Evolutionary conservation across 345 rosid genomes (phyloP), one percentile per base, ranked within the genome.

Genomic region (Litchi chinensis): DNA sequence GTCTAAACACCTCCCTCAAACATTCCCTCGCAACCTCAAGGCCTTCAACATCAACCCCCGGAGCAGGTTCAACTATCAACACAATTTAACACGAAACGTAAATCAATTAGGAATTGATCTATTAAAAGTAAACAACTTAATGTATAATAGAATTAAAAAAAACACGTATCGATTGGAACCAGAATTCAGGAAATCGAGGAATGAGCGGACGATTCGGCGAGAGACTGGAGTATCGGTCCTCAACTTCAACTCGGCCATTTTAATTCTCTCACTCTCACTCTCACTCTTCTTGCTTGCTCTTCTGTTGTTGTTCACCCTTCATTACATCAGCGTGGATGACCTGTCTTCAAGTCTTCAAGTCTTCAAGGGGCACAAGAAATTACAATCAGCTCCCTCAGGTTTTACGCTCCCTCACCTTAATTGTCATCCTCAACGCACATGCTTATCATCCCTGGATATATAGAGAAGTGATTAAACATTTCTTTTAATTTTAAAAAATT

Each of bases 1-100:
- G 84, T 69, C 85, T 84, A 74, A 94, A 94, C 26, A 86, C 93
- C 65, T 88, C 95, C 0, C 63, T 43, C 82, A 94, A 84, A 78
- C 96, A 94, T 76, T 94, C 97, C 79, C 73, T 88, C 57, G 91
- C 95, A 79, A 94, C 95, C 78, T 93, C 95, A 80, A 94, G 84
- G 13, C 95, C 96, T 89, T 94, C 98, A 40, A 81, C 79, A 76
- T 94, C 97, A 70, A 87, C 92, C 52, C 95, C 95, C 0, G 92
- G 83, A 48, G 89, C 86, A 16, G 90, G 87, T 71, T 94, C 95
- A 77, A 94, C 98, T 92, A 75, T 69, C 69, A 79, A 68, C 5
- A 8, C 18, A 41, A 24, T 26, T 13, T 28, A 56, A 8, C 16
- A 52, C 3, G 21, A 11, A 71, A 7, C 18, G 0, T 1, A 71